Conservation (phyloP, 352 stramenopile genomes). For the Pythium grandisporangium region DNA sequence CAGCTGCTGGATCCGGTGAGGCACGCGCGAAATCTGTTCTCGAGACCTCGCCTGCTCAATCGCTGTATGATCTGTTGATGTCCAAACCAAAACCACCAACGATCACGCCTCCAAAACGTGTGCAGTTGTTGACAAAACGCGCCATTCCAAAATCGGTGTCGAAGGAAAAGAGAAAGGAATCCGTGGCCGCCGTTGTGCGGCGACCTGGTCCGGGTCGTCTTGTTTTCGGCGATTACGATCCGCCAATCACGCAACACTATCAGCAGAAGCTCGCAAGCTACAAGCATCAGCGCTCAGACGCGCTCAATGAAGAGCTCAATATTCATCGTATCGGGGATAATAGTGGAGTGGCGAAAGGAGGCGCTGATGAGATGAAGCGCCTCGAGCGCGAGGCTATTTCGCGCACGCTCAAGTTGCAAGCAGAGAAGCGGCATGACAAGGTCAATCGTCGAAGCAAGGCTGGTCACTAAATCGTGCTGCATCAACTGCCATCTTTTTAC, state of each 20-base stretch:
- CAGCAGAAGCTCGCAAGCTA: slow-evolving; percentile 74
- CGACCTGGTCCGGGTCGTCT: slow-evolving; percentile 42
- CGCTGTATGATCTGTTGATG: slow-evolving; percentile 29
- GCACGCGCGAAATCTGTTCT: no score
- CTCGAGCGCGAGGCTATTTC: slow-evolving; percentile 54
- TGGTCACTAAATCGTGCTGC: slow-evolving; percentile 10
- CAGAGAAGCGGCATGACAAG: slow-evolving; percentile 71
- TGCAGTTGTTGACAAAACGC: slow-evolving; percentile 5
- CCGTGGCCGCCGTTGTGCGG: slow-evolving; percentile 21
- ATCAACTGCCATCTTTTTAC: no score
- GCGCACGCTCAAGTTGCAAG: slow-evolving; percentile 50
- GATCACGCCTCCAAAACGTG: slow-evolving; percentile 14
- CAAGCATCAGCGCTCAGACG: slow-evolving; percentile 50
- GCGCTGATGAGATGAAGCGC: slow-evolving; percentile 34
- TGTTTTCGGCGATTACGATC: slow-evolving; percentile 65
- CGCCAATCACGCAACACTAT: slow-evolving; percentile 49
- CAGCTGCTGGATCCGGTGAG: no score
- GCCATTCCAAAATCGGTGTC: no score
- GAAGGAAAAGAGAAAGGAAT: slow-evolving; percentile 11
- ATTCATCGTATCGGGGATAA: slow-evolving; percentile 34
- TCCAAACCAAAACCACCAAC: slow-evolving; percentile 4
- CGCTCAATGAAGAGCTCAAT: slow-evolving; percentile 60
- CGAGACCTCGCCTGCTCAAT: not conserved
- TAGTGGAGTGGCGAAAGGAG: slow-evolving; percentile 13
- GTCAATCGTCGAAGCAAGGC: slow-evolving; percentile 67